Conservation (phyloP, 1,284 basidiomycete species). For the Takashimella tepidaria region DNA sequence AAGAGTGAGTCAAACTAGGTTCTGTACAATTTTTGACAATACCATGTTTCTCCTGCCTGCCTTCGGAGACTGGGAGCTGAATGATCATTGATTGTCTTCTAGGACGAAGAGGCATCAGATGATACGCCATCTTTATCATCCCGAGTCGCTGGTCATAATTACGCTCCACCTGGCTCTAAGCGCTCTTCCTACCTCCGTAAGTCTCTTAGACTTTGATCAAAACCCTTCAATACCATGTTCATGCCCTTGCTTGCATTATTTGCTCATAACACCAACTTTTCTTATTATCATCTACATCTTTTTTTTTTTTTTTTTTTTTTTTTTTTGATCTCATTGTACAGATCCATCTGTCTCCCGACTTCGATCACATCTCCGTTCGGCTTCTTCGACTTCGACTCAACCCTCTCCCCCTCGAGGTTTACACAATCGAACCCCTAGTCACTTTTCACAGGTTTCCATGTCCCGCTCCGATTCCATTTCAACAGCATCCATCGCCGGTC, state of each 20-base stretch:
- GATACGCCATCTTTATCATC: constrained; percentile 52
- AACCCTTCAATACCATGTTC: too few relatives aligned
- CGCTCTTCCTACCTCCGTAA: constrained; percentile 25
- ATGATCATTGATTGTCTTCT: constrained; percentile 12
- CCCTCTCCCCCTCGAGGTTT: constrained; percentile 24
- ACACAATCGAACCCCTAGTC: constrained; percentile 27
- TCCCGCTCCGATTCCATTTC: constrained; percentile 37
- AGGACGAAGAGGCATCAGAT: constrained; percentile 49
- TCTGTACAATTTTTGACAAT: too few relatives aligned
- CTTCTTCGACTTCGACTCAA: constrained; percentile 61
- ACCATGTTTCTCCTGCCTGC: too few relatives aligned
- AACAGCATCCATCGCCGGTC: constrained; percentile 16
- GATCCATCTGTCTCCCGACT: constrained; percentile 78
- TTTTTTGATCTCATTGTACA: too few relatives aligned
- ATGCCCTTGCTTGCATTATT: constrained; percentile 4
- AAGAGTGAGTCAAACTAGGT: neutral
- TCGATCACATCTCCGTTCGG: constrained; percentile 53
- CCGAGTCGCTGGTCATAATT: constrained; percentile 5
- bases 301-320: too few relatives aligned
- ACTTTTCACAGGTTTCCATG: constrained; percentile 42
- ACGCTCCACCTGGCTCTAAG: constrained; percentile 11
- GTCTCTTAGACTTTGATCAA: too few relatives aligned
- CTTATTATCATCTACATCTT: constrained; percentile 51
- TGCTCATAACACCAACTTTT: constrained; percentile 26
- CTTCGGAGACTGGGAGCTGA: too few relatives aligned